Evolutionary conservation across 139 green algal species (phyloP).

Genomic region (Pycnococcus provasolii): DNA sequence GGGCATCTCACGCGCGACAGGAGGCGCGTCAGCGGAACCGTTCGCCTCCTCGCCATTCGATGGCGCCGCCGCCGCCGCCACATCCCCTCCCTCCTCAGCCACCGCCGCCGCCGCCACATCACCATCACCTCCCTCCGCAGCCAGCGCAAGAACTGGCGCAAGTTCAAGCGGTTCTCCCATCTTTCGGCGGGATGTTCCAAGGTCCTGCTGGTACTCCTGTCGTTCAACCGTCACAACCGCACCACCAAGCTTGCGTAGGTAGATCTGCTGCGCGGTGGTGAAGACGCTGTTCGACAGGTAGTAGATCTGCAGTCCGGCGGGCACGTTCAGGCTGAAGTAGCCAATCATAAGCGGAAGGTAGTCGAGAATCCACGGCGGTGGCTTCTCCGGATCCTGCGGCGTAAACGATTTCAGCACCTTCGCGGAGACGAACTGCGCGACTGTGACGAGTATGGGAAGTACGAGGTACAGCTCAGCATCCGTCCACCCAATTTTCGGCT

Average conservation of each 20-base stretch:
- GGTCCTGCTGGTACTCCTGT: too few relatives aligned
- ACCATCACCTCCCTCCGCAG: too few relatives aligned
- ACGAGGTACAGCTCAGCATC: conserved; percentile 68
- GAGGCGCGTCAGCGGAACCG: too few relatives aligned
- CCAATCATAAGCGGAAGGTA: conserved; percentile 91
- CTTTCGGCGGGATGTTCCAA: too few relatives aligned
- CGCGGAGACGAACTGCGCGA: conserved; percentile 22
- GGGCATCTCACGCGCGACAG: too few relatives aligned
- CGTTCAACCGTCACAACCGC: too few relatives aligned
- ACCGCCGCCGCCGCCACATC: too few relatives aligned
- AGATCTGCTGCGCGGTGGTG: conserved; percentile 69
- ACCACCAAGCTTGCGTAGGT: conserved; percentile 22
- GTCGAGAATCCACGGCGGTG: conserved; percentile 81
- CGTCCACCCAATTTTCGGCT: conserved; percentile 88
- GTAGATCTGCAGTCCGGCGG: conserved; percentile 90
- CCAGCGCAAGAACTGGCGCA: too few relatives aligned
- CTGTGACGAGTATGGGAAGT: conserved; percentile 75
- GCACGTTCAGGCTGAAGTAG: conserved; percentile 97
- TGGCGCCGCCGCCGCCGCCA: too few relatives aligned
- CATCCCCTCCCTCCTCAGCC: too few relatives aligned
- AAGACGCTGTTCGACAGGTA: conserved; percentile 98
- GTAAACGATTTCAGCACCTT: conserved; percentile 10
- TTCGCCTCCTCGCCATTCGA: too few relatives aligned
- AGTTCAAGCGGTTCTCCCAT: too few relatives aligned
- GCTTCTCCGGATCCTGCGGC: conserved; percentile 22